Base-by-base conservation (phyloP, 352 stramenopile species). In the Globisporangium paroecandrum region DNA sequence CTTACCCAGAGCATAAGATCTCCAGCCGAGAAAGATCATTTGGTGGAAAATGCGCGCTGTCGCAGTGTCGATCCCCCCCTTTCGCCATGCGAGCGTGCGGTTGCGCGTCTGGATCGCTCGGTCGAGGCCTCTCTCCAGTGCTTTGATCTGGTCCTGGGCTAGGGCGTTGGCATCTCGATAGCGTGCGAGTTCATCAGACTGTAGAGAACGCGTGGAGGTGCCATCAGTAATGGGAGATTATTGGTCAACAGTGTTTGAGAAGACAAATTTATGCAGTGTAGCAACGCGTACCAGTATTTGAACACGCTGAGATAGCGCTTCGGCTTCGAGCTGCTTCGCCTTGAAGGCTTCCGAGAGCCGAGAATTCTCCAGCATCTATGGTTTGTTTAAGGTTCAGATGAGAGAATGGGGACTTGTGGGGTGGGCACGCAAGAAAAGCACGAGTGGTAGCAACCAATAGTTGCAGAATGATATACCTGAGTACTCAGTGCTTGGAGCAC, bases 261-360 rank as follows among this genome's bases (percentile, higher is more conserved):
- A 46, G 4, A 4, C 4, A 38, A 46, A 15, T 15, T 43, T 15
- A 20, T 2, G 15, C 15, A 69, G 13, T 5, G 32, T 32, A 7
- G 3, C 57, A 22, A 54, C 4, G 22, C 65, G 1, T 68, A 83
- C 78, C 58, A 78, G 49, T 25, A 67, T 38, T 22, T 81, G 58
- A 4, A 64, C 64, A 8, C 69, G 67, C 8, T 63, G 36, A 32
- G 51, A 22, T 10, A 27, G 38, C 47, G 49, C 41, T 38, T 81
- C 72, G 1, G 69, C 68, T 66, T 84, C 75, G 9, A 79, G 69
- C 32, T 84, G 70, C 55, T 75, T 78, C n/a, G 9, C 53, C 46
- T 41, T 32, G 18, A 76, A 9, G 29, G 65, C 29, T 12, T 51
- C 65, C 2, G 68, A 60, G 47, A 82, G 64, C 4, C 71, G 68